Evolutionary conservation across 2,329 filamentous ascomycete genomes (phyloP), one percentile per base, ranked within the genome.

Genomic region (Alternaria novae-zelandiae): DNA sequence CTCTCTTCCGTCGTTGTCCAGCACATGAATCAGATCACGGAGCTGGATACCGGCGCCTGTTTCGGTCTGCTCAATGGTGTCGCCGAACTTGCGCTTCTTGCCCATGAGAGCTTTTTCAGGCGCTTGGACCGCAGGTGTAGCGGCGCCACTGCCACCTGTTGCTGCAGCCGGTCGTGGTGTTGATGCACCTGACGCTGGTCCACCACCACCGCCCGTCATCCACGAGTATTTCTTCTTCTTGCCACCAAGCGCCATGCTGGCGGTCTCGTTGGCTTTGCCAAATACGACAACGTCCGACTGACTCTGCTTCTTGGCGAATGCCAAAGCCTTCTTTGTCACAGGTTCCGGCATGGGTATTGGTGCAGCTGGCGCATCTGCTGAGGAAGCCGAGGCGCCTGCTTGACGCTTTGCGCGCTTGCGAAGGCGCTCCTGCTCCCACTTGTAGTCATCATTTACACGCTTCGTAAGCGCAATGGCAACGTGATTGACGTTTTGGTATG

Each of bases 301-400:
- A 71, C 91, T 92, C 4, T 85, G 84, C 63, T 93, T 90, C n/a
- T 89, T 87, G 69, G 91, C 86, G 67, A 90, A 91, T 79, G 90
- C 93, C 76, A 91, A 86, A 78, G 97, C 94, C 82, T 97, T 97
- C 85, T 97, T 97, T 5, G 91, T 91, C 55, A 92, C 86, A 4
- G 89, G 86, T 54, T 76, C 74, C 4, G 76, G 76, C 15, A 74
- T 56, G 36, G 74, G 68, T 8, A 77, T 63, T n/a, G 74, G 70
- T 1, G 70, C 56, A 15, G 61, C 57, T 3, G 77, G 70, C 5
- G 71, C 63, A 20, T 79, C 75, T 11, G 67, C 68, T 11, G 76
- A 68, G 4, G 74, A 72, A n/a, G 72, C 68, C 3, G 73, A 65
- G 49, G 67, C 69, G 41, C 73, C 69, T 61, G 72, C 68, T 55